A percentile compares a stretch with the other conserved stretches of the same genome.
Evolutionary conservation across 345 rosid genomes (phyloP).

Genomic region (Eucalyptus fibrosa): DNA sequence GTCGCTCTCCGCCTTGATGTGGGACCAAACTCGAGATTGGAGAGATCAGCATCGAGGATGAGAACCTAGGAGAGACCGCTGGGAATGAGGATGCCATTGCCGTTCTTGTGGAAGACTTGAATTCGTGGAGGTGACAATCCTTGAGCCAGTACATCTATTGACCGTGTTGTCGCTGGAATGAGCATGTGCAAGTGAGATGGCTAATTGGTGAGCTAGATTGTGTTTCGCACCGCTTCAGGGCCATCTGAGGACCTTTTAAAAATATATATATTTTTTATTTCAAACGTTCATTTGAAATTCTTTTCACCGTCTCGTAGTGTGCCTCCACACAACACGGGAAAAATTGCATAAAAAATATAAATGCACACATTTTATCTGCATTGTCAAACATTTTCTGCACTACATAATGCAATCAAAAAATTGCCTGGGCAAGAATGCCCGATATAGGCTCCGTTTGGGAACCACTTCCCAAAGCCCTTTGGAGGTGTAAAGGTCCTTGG

Average conservation of each 20-base stretch:
- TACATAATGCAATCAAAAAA: background rate
- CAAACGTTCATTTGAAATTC: fast-evolving
- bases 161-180: background rate
- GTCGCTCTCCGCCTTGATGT: background rate
- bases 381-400: background rate
- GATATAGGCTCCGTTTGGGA: too few species aligned
- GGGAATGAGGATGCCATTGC: background rate
- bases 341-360: background rate
- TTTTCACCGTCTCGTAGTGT: fast-evolving
- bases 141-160: background rate
- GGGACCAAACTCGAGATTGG: background rate
- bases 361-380: background rate
- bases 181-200: background rate
- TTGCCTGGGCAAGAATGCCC: background rate
- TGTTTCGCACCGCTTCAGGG: too few species aligned
- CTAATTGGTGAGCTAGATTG: background rate
- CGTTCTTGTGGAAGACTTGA: background rate
- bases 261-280: too few species aligned
- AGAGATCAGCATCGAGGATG: background rate
- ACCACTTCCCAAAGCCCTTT: too few species aligned
- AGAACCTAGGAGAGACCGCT: background rate
- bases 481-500: too few species aligned
- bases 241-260: too few species aligned
- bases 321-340: background rate
- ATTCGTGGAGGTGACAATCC: background rate